Conservation (phyloP, 768 basidiomycete genomes). For the Leccinum incarnatum region DNA sequence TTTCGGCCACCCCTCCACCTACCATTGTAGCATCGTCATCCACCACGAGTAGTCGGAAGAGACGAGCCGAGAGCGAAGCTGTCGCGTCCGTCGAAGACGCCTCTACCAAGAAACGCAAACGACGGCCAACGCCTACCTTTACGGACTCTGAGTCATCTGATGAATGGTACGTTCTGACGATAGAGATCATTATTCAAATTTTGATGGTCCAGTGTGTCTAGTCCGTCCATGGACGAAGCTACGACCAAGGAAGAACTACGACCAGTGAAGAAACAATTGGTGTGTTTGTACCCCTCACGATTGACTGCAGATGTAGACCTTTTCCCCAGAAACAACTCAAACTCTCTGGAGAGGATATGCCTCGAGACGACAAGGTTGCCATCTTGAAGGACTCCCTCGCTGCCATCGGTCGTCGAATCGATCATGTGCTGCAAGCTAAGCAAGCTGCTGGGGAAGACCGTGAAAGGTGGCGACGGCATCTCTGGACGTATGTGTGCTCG, state of each 20-base stretch:
- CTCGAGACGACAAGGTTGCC: constrained; percentile 92
- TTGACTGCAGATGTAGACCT: constrained; percentile 1
- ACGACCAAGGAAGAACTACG: constrained; percentile 92
- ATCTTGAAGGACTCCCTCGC: constrained; percentile 94
- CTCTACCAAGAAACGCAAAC: constrained; percentile 72
- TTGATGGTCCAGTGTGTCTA: constrained; percentile 27
- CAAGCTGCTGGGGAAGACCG: constrained; percentile 76
- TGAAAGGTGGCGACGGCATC: constrained; percentile 86
- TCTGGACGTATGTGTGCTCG: constrained; percentile 82
- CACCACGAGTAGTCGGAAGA: constrained; percentile 55
- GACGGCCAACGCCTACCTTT: constrained; percentile 93
- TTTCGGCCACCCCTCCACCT: constrained; percentile 74
- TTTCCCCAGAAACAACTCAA: constrained; percentile 87
- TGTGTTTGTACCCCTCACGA: constrained; percentile 36
- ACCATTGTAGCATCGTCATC: constrained; percentile 67
- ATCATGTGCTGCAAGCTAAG: constrained; percentile 73
- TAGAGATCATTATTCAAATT: constrained; percentile 1
- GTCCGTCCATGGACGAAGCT: constrained; percentile 93
- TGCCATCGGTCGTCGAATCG: constrained; percentile 91
- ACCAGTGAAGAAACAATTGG: constrained; percentile 95
- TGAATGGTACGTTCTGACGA: constrained; percentile 65
- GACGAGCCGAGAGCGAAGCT: constrained; percentile 83
- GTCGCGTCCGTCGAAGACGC: constrained; percentile 76
- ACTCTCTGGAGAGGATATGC: constrained; percentile 88
- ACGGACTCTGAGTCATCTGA: constrained; percentile 93